Percentiles rank a stretch among this genome's conserved stretches.
These are phyloP conservation scores for Hypsizygus marmoreus DNA, from an alignment of 768 basidiomycete species.

Conservation along the genomic window DNA sequence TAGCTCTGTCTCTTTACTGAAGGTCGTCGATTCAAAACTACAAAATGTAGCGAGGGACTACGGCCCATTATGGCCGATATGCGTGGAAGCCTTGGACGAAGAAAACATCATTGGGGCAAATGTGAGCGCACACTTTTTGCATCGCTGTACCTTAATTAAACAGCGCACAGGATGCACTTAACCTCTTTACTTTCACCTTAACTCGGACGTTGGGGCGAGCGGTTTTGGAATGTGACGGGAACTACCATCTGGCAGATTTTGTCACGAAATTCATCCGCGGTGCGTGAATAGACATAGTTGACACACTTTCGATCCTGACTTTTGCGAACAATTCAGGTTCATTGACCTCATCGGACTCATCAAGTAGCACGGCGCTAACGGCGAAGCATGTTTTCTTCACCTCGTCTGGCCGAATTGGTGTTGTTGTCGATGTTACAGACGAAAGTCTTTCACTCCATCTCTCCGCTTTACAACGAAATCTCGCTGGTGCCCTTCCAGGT, in stretches of 20 bases:
- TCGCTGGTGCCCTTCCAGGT: conserved; percentile 53
- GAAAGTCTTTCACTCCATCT: conserved; percentile 55
- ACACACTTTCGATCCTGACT: background rate
- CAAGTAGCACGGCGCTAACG: conserved; percentile 41
- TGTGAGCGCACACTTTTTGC: conserved; percentile 43
- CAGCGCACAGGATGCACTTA: conserved; percentile 61
- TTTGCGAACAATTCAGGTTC: conserved; percentile 50
- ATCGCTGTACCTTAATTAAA: background rate
- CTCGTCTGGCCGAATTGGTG: conserved; percentile 75
- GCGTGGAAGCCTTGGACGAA: conserved; percentile 57
- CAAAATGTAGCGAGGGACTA: conserved; percentile 71
- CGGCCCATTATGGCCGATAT: conserved; percentile 72
- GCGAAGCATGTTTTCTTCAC: conserved; percentile 77
- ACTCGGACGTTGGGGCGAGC: conserved; percentile 42
- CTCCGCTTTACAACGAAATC: conserved; percentile 74
- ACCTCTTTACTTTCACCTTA: conserved; percentile 65
- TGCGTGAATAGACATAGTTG: conserved; percentile 24
- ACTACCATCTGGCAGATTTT: conserved; percentile 74
- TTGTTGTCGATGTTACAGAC: conserved; percentile 62
- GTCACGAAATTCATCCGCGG: conserved; percentile 77
- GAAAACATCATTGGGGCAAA: conserved; percentile 71
- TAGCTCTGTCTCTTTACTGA: conserved; percentile 73
- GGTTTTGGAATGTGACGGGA: conserved; percentile 63
- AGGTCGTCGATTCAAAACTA: conserved; percentile 45
- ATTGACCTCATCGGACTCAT: conserved; percentile 46